Base-by-base conservation (phyloP, 805 yeast species). In the Candida nemodendra region DNA sequence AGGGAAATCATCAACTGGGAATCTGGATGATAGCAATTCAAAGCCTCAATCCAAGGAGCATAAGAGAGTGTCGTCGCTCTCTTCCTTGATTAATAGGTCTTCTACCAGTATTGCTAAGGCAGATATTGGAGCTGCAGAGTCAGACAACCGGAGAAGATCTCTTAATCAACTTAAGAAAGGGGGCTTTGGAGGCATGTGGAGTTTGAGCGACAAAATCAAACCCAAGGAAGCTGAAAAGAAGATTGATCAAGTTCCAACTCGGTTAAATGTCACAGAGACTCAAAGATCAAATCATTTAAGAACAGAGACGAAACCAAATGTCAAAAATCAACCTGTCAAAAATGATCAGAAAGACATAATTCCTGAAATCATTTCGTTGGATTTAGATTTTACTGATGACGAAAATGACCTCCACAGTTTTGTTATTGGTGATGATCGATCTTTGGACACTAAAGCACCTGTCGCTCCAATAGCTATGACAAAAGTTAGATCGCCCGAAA, bases 391-490 rank as follows among this genome's bases (percentile, higher is more conserved):
- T 22, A 44, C 40, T n/a, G 53, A 45, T 27, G 37, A 41, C 5
- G 38, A 41, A 14, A 34, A 39, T 16, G 51, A 46, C 22, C 14
- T 22, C n/a, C 38, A 29, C 22, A 47, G 52, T 24, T 47, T 45
- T 30, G 41, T 34, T 4, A 29, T 41, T 18, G 52, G 52, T 5
- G 52, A 47, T 23, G 48, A 45, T 29, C 30, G 34, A 30, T 31
- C 31, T 7, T 8, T 21, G 7, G 24, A 21, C 7, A 21, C 7
- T 7, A 21, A 7, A 8, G 7, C 11, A 8, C 7, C 7, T 8
- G 24, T 21, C 11, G 9, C 24, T 21, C 24, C 7, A 21, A 7
- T 21, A 11, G 11, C 24, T 21, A 11, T 21, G 7, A 11, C 7
- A 21, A 21, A 21, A 11, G 9, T 21, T 7, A 17, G 21, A 15